These are phyloP conservation scores for Leccinum proximum DNA, from an alignment of 1,284 basidiomycete genomes.

Conservation along the genomic window DNA sequence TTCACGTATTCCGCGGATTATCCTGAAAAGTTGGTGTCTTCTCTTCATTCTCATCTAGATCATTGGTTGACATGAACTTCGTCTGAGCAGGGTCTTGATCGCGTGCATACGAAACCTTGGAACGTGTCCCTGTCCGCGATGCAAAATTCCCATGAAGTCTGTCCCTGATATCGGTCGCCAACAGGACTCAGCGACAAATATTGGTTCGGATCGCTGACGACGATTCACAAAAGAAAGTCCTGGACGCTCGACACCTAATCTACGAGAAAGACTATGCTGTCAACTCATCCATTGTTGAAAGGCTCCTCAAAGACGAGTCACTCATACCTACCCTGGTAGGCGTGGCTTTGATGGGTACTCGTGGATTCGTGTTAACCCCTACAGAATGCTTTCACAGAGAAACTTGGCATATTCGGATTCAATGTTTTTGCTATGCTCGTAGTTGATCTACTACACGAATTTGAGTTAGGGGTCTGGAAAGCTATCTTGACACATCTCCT, in stretches of 20 bases:
- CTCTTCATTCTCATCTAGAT: not conserved
- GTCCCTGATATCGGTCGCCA: no score
- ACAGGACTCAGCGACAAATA: not conserved
- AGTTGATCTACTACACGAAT: no score
- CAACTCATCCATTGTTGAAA: conserved; percentile 9
- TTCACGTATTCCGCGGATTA: no score
- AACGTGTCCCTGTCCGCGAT: conserved; percentile 32
- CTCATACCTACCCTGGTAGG: not conserved
- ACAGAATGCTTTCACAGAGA: conserved; percentile 1
- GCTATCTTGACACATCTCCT: no score
- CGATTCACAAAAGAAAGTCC: conserved; percentile 6
- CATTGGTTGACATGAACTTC: not conserved
- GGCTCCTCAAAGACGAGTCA: conserved; percentile 10
- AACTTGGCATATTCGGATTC: no score
- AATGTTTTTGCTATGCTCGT: no score
- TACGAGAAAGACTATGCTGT: conserved; percentile 1
- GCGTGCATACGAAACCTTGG: conserved; percentile 1
- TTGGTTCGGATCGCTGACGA: conserved; percentile 1
- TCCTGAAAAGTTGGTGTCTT: conserved; percentile 24
- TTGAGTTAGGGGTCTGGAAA: no score
- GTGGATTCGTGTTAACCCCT: no score
- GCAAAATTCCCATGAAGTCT: conserved; percentile 16
- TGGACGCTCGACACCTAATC: conserved; percentile 4
- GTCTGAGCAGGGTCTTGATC: conserved; percentile 3
- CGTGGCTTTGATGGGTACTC: no score